A percentile compares a stretch with the other conserved stretches of the same genome.
Evolutionary conservation across 352 stramenopile species (phyloP).

Genomic region (Phytopythium chamaehyphon): DNA sequence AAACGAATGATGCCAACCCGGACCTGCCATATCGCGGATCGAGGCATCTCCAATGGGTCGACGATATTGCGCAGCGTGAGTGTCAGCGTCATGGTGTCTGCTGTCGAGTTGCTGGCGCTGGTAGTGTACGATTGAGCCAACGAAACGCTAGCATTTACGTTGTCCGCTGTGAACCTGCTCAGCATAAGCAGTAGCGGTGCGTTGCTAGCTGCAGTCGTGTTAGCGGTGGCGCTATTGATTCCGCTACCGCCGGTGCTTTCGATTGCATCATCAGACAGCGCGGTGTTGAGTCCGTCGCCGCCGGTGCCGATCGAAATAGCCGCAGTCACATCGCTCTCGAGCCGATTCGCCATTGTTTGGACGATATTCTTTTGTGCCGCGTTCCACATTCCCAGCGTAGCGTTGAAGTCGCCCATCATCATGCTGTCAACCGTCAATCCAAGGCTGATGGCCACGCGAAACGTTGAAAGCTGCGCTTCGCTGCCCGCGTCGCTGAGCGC

Average conservation of each 20-base stretch:
- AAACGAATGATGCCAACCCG: slow-evolving; percentile 41
- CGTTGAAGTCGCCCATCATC: background rate
- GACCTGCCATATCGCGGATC: slow-evolving; percentile 40
- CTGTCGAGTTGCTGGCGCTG: background rate
- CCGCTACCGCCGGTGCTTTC: background rate
- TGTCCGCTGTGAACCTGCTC: slow-evolving; percentile 1
- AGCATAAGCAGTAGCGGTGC: slow-evolving; percentile 2
- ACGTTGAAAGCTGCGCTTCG: background rate
- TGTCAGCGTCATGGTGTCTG: slow-evolving; percentile 21
- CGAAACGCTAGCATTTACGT: background rate
- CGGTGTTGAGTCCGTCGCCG: slow-evolving; percentile 2
- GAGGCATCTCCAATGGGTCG: slow-evolving; percentile 23
- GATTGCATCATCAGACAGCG: background rate
- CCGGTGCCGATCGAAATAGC: background rate
- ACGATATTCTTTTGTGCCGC: slow-evolving; percentile 1
- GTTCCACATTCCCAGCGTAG: background rate
- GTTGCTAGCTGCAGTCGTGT: background rate
- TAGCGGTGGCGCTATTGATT: too few relatives aligned
- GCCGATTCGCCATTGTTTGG: background rate
- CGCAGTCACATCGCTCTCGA: background rate
- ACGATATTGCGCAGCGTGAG: slow-evolving; percentile 44
- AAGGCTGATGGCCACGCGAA: slow-evolving; percentile 1
- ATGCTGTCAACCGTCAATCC: background rate
- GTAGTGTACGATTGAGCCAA: background rate
- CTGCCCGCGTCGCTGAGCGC: background rate